These are phyloP conservation scores for Furcasterigmium furcatum DNA, from an alignment of 2,329 filamentous ascomycete genomes.

Conservation along the genomic window DNA sequence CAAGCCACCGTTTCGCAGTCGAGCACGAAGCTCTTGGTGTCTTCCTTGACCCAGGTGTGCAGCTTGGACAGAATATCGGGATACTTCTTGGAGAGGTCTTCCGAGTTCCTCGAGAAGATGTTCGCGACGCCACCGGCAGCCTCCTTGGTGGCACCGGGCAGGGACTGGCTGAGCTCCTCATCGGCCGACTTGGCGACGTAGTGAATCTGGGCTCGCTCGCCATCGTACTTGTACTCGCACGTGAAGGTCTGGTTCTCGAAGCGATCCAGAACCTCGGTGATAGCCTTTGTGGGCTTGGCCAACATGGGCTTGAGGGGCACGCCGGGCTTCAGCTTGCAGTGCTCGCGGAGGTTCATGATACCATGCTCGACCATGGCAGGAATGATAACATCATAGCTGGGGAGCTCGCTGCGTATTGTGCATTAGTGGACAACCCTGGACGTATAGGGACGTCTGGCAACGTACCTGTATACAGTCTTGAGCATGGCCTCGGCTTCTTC, in stretches of 20 bases:
- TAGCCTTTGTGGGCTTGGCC: conserved; percentile 96
- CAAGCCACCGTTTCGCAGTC: conserved; percentile 98
- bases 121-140: conserved; percentile 73
- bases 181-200: conserved; percentile 83
- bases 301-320: conserved; percentile 98
- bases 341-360: conserved; percentile 75
- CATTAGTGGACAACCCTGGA: conserved; percentile 25
- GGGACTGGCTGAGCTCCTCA: conserved; percentile 63
- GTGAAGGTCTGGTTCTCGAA: conserved; percentile 96
- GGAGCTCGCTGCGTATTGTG: conserved; percentile 68
- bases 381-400: conserved; percentile 92
- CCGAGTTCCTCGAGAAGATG: conserved; percentile 96
- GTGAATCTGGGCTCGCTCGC: conserved; percentile 97
- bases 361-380: conserved; percentile 85
- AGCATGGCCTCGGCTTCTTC: conserved; percentile 81
- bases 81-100: conserved; percentile 96
- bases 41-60: conserved; percentile 82
- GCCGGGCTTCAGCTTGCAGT: conserved; percentile 88
- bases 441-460: no score
- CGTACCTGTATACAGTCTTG: conserved; percentile 84
- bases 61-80: conserved; percentile 91
- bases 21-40: conserved; percentile 93
- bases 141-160: conserved; percentile 60
- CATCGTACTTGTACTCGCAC: conserved; percentile 99
- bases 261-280: conserved; percentile 93